Evolutionary conservation across 2,329 filamentous ascomycete genomes (phyloP), one percentile per base, ranked within the genome.

Genomic region (Aspergillus sp.): DNA sequence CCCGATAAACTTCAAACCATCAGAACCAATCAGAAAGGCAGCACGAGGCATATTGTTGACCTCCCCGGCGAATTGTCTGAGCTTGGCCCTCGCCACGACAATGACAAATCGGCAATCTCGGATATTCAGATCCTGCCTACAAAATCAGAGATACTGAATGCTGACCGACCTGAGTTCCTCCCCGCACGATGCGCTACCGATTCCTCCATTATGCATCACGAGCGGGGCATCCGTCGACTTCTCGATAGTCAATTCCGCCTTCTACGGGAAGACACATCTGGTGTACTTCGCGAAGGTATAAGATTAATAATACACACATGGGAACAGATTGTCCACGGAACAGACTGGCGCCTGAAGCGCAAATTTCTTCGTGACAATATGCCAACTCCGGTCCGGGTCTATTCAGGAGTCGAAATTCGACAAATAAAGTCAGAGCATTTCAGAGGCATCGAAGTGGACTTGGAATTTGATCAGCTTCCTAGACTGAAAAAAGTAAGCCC

Each of bases 201-300:
- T 23, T 21, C 10, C 32, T 6, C 8, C 10, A 15, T 32, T 21
- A 4, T 13, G 11, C 54, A 62, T 19, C 61, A 60, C 19, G 42
- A 60, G 30, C 23, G 38, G 17, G 61, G 61, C n/a, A 58, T 62
- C 32, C 50, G 50, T 23, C 49, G 58, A 13, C 58, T 62, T 19
- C 50, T 62, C 23, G 61, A 62, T 42, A 54, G 13, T 25, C 61
- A 62, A 15, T 62, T 62, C 23, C 61, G 61, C 19, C 44, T 62
- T 5, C 54, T 62, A 13, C 49, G 61, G 7, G 57, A 62, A 23
- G 61, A 62, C 51, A 62, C 61, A 11, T 60, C 61, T 1, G 61
- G 61, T 5, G 6, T 60, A 7, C 48, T 62, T 10, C 61, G 61
- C 1, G 61, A 62, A 17, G 41, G 57, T 17, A 30, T 62, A n/a